Percentiles rank a stretch among this genome's conserved stretches.
These are phyloP conservation scores for Fulvia fulva DNA, from an alignment of 2,329 filamentous ascomycete genomes.

Conservation along the genomic window DNA sequence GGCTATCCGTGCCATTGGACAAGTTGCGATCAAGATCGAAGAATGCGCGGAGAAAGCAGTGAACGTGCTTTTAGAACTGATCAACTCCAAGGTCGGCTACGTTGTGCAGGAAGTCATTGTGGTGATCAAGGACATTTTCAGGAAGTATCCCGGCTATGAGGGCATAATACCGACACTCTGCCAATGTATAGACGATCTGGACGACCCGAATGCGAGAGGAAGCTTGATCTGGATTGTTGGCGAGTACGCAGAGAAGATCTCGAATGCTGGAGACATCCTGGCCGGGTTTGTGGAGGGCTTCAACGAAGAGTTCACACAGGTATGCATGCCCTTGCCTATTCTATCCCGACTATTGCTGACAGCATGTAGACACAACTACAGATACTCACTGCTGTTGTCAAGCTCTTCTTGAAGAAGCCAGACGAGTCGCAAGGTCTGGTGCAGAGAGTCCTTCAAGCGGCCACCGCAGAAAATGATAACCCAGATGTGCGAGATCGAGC, in stretches of 20 bases:
- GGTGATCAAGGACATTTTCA: slow-evolving; percentile 98
- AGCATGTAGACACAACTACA: slow-evolving; percentile 79
- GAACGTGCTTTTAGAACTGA: slow-evolving; percentile 85
- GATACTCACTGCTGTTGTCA: slow-evolving; percentile 94
- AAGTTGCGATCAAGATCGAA: slow-evolving; percentile 98
- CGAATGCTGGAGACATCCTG: slow-evolving; percentile 93
- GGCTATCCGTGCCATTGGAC: slow-evolving; percentile 92
- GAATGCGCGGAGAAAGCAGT: slow-evolving; percentile 92
- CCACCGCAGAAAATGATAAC: slow-evolving; percentile 94
- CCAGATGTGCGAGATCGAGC: slow-evolving; percentile 95
- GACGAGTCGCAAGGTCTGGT: slow-evolving; percentile 86
- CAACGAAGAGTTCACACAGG: slow-evolving; percentile 93
- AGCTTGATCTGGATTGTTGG: slow-evolving; percentile 98
- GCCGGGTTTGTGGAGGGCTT: slow-evolving; percentile 89
- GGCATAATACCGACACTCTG: slow-evolving; percentile 96
- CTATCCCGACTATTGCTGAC: slow-evolving; percentile 38
- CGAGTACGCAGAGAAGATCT: slow-evolving; percentile 99
- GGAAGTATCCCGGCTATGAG: slow-evolving; percentile 96
- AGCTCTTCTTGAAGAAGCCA: slow-evolving; percentile 95
- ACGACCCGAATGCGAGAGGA: slow-evolving; percentile 86
- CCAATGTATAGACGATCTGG: slow-evolving; percentile 92
- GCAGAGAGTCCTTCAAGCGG: slow-evolving; percentile 87
- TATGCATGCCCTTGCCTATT: slow-evolving; percentile 37
- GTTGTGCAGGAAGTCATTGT: slow-evolving; percentile 97
- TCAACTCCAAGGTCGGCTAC: slow-evolving; percentile 97